A percentile compares a stretch with the other conserved stretches of the same genome.
These are phyloP conservation scores for Syzygium syzygioides DNA, from an alignment of 441 rosid genomes.

Conservation along the genomic window DNA sequence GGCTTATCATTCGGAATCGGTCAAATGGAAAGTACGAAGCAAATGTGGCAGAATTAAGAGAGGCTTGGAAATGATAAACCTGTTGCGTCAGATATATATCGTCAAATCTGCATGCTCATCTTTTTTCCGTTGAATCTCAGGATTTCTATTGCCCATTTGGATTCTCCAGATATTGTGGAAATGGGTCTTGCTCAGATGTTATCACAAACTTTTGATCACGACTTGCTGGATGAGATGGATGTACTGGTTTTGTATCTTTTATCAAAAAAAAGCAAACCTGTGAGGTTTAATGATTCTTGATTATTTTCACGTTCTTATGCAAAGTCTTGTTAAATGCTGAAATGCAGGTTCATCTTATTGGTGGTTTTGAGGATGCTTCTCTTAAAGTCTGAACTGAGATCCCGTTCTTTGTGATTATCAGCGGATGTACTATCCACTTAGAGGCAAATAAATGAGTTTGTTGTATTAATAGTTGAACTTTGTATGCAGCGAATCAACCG, in stretches of 20 bases:
- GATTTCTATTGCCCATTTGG: constrained; percentile 82
- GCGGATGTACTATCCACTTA: constrained; percentile 6
- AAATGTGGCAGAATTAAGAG: neutral
- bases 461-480: constrained; percentile 10
- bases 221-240: constrained; percentile 46
- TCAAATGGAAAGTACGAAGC: constrained; percentile 57
- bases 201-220: constrained; percentile 28
- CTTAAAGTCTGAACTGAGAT: constrained; percentile 35
- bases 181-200: constrained; percentile 69
- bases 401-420: constrained; percentile 16
- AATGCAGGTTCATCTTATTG: constrained; percentile 79
- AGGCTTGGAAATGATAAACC: neutral
- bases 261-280: neutral
- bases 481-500: constrained; percentile 44
- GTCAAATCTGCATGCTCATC: neutral
- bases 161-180: constrained; percentile 56
- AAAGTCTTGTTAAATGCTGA: neutral
- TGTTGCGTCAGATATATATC: neutral
- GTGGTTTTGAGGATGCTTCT: constrained; percentile 68
- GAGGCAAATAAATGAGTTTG: constrained; percentile 17
- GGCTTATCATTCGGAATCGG: constrained; percentile 62
- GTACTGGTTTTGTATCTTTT: constrained; percentile 20
- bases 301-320: neutral
- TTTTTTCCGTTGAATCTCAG: constrained; percentile 28
- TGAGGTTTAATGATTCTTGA: neutral